phyloP scores from a whole-genome alignment of 495 filamentous ascomycete genomes.

The Terfezia boudieri region DNA sequence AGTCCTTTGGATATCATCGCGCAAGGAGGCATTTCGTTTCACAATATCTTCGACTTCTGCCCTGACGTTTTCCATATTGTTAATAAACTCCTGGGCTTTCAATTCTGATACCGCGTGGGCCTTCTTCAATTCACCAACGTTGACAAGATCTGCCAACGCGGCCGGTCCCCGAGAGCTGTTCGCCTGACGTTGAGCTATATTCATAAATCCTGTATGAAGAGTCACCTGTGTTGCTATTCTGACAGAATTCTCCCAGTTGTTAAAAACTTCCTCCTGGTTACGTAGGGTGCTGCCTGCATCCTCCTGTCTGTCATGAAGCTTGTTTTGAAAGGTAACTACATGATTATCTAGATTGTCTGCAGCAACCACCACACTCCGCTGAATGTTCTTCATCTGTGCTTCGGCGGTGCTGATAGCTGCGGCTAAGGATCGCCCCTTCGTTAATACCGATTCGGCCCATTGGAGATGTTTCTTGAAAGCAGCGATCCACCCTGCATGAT shows the following conservation, averaged over 20 bases:
- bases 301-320: slow-evolving; percentile 33
- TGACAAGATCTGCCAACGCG: slow-evolving; percentile 39
- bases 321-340: slow-evolving; percentile 35
- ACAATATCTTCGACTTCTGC: slow-evolving; percentile 29
- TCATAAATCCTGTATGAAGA: slow-evolving; percentile 35
- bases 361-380: slow-evolving; percentile 38
- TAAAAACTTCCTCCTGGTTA: slow-evolving; percentile 34
- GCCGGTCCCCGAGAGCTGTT: slow-evolving; percentile 13
- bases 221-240: slow-evolving; percentile 31
- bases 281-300: slow-evolving; percentile 38
- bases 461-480: slow-evolving; percentile 18
- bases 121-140: slow-evolving; percentile 30
- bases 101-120: slow-evolving; percentile 29
- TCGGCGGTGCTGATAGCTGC: slow-evolving; percentile 27
- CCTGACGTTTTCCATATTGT: slow-evolving; percentile 30
- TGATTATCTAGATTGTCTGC: slow-evolving; percentile 50
- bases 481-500: slow-evolving; percentile 13
- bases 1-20: slow-evolving; percentile 23
- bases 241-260: slow-evolving; percentile 34
- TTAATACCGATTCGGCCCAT: slow-evolving; percentile 15
- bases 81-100: slow-evolving; percentile 30
- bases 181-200: slow-evolving; percentile 24
- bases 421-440: slow-evolving; percentile 8
- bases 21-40: slow-evolving; percentile 31
- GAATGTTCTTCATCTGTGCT: slow-evolving; percentile 33